A percentile compares a stretch with the other conserved stretches of the same genome.
phyloP scores from a whole-genome alignment of 257 asterid species.

The Salvia hispanica region DNA sequence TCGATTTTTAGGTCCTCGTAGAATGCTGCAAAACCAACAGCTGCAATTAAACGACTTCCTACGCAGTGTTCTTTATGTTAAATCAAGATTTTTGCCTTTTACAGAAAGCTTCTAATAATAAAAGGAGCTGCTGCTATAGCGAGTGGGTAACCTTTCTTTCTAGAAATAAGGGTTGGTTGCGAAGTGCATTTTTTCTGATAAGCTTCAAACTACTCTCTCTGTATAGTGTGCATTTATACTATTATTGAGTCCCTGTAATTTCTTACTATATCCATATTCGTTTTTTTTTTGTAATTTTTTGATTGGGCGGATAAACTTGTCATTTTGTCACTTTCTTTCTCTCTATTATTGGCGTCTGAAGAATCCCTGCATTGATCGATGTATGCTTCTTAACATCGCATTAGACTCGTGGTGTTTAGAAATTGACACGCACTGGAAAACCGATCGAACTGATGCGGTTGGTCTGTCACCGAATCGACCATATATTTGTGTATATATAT shows the following conservation, averaged over 20 bases:
- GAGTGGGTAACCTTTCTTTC: constrained; percentile 5
- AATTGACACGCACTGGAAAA: too few species aligned
- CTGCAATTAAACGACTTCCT: constrained; percentile 8
- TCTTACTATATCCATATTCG: neutral
- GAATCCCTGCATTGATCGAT: too few species aligned
- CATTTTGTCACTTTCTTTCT: too few species aligned
- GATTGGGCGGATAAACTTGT: neutral
- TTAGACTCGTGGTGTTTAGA: too few species aligned
- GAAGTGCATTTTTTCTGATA: constrained; percentile 14
- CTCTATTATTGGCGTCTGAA: too few species aligned
- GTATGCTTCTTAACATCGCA: too few species aligned
- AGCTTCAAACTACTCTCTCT: constrained; percentile 23
- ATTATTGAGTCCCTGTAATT: neutral
- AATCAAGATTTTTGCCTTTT: constrained; percentile 20
- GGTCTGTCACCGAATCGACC: too few species aligned
- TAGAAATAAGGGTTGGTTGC: constrained; percentile 28
- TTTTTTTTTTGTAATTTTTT: neutral
- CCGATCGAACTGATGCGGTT: too few species aligned
- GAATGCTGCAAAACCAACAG: constrained; percentile 19
- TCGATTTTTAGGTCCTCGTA: constrained; percentile 44
- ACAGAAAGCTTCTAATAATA: constrained; percentile 25
- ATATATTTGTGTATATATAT: too few species aligned
- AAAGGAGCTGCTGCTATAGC: constrained; percentile 32
- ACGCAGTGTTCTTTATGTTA: constrained; percentile 45
- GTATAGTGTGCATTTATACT: constrained; percentile 29